phyloP scores from a whole-genome alignment of 306 rosid species.

The Benincasa hispida region DNA sequence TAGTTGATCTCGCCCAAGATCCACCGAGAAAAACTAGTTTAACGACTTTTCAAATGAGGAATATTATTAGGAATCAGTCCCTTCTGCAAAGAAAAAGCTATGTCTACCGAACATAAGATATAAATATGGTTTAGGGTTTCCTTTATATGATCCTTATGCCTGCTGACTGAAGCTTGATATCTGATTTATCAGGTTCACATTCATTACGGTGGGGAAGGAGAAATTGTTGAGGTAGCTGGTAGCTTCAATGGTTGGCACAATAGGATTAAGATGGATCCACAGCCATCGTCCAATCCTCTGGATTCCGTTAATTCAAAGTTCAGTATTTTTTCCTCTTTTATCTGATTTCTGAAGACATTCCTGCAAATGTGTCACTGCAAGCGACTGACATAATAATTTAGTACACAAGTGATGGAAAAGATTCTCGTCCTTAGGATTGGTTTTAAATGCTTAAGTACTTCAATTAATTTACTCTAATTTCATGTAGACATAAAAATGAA shows the following conservation, averaged over 20 bases:
- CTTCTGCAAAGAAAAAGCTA: neutral
- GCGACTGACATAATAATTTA: neutral
- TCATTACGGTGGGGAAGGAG: constrained; percentile 56
- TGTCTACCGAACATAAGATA: neutral
- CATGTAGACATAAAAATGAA: neutral
- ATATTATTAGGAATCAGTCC: neutral
- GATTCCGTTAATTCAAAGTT: constrained; percentile 50
- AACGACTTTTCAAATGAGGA: no score
- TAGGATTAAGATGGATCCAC: constrained; percentile 57
- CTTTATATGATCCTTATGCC: neutral
- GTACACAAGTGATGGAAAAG: neutral
- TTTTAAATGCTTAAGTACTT: neutral
- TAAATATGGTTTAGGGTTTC: neutral
- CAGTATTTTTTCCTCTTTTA: constrained; percentile 1
- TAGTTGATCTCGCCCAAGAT: no score
- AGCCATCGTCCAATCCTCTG: constrained; percentile 24
- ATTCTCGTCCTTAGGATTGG: neutral
- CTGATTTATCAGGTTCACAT: constrained; percentile 49
- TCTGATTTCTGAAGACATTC: neutral
- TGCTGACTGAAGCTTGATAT: constrained; percentile 17
- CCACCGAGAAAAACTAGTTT: no score
- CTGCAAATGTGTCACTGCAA: neutral
- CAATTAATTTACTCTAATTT: neutral
- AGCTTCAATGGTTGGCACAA: constrained; percentile 98
- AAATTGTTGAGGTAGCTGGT: constrained; percentile 77